phyloP scores from a whole-genome alignment of 345 rosid genomes.

The Euclidium syriacum region DNA sequence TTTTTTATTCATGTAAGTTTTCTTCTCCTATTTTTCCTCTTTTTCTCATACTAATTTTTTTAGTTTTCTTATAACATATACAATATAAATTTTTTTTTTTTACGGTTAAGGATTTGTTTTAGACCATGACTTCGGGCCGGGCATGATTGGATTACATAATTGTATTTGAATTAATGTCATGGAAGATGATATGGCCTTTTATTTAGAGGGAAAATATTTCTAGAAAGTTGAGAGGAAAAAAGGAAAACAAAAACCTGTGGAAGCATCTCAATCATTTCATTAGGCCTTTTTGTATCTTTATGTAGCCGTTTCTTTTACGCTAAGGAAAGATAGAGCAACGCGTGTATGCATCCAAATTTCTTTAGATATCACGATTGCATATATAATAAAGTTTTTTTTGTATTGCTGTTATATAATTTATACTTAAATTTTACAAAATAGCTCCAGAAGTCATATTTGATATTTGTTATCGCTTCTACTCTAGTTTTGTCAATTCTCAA shows the following conservation, averaged over 20 bases:
- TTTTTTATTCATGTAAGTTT: no score
- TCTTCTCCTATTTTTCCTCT: no score
- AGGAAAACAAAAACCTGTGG: neutral
- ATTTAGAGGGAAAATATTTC: neutral
- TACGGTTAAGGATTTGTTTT: no score
- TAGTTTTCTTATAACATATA: no score
- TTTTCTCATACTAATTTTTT: no score
- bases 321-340: slow-evolving; percentile 30
- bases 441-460: neutral
- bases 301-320: slow-evolving; percentile 31
- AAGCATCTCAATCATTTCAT: slow-evolving; percentile 32
- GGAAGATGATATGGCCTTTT: neutral
- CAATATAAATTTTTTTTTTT: no score
- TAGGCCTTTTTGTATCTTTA: slow-evolving; percentile 28
- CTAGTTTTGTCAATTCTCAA: slow-evolving; percentile 1
- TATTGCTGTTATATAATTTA: neutral
- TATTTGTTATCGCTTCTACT: neutral
- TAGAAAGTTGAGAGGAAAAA: neutral
- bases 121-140: no score
- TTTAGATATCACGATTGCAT: neutral
- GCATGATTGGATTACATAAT: no score
- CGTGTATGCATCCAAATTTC: slow-evolving; percentile 30
- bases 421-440: neutral
- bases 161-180: neutral
- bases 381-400: neutral